Percentiles rank a stretch among this genome's conserved stretches.
phyloP scores from a whole-genome alignment of 2,329 filamentous ascomycete species.

The Scedosporium boydii region DNA sequence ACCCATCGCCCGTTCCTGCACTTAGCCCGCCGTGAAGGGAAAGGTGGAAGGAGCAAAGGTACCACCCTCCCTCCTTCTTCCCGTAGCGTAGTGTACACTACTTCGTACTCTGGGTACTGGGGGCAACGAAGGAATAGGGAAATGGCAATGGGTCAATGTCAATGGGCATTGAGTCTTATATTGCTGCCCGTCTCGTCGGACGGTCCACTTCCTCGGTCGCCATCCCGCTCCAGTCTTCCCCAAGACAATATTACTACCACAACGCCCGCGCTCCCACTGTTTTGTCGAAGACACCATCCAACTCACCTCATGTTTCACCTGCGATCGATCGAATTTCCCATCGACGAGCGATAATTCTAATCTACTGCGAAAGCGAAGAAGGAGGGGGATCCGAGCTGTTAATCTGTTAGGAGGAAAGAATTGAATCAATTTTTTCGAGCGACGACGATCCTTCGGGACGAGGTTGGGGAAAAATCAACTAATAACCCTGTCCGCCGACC shows the following conservation, averaged over 20 bases:
- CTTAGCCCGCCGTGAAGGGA: neutral
- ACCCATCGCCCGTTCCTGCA: neutral
- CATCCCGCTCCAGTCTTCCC: neutral
- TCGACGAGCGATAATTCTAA: neutral
- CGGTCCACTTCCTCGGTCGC: neutral
- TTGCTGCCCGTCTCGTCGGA: neutral
- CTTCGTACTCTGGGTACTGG: too few relatives aligned
- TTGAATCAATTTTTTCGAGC: neutral
- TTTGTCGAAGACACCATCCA: neutral
- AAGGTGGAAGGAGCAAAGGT: neutral
- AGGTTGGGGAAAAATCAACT: neutral
- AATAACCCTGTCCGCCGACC: neutral
- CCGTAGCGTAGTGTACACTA: too few relatives aligned
- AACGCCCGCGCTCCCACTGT: neutral
- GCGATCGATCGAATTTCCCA: neutral
- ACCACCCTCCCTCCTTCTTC: neutral
- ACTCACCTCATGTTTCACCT: neutral
- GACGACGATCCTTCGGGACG: neutral
- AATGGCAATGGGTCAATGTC: too few relatives aligned
- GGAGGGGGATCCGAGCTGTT: neutral
- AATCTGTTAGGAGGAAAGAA: neutral
- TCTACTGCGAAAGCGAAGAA: neutral
- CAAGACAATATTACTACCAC: neutral
- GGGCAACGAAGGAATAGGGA: too few relatives aligned
- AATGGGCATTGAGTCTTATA: conserved; percentile 3